A percentile compares a stretch with the other conserved stretches of the same genome.
Conservation (phyloP, 106 monocot species). For the Dendrobium catenatum region DNA sequence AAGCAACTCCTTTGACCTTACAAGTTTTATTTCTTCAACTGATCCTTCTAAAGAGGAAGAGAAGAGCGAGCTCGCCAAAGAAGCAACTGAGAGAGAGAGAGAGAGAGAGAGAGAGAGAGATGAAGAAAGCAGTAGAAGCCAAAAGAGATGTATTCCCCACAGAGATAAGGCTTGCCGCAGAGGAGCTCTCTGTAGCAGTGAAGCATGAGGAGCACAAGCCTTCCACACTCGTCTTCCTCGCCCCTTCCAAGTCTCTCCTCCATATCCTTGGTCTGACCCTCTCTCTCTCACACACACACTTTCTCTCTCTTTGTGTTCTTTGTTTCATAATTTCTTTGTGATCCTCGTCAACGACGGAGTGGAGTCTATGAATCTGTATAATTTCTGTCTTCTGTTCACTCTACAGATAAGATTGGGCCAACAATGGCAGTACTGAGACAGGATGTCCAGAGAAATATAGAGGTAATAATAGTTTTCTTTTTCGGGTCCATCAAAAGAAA, state of each 20-base stretch:
- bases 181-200: slow-evolving; percentile 8
- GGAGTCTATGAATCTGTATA: neutral
- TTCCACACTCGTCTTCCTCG: neutral
- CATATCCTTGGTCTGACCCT: neutral
- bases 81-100: neutral
- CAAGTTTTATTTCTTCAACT: too few relatives aligned
- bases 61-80: neutral
- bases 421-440: slow-evolving; percentile 63
- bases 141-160: neutral
- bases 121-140: neutral
- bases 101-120: neutral
- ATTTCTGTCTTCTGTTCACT: neutral
- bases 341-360: too few relatives aligned
- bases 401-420: slow-evolving; percentile 78
- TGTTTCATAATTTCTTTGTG: too few relatives aligned
- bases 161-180: neutral
- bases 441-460: slow-evolving; percentile 33
- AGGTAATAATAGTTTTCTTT: slow-evolving; percentile 2
- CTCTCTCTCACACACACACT: neutral
- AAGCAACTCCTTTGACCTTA: neutral
- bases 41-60: neutral
- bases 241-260: neutral
- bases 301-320: neutral
- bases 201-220: neutral
- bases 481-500: neutral